A percentile compares a stretch with the other conserved stretches of the same genome.
Conservation (phyloP, 2,329 filamentous ascomycete genomes). For the Laburnicola sp. region DNA sequence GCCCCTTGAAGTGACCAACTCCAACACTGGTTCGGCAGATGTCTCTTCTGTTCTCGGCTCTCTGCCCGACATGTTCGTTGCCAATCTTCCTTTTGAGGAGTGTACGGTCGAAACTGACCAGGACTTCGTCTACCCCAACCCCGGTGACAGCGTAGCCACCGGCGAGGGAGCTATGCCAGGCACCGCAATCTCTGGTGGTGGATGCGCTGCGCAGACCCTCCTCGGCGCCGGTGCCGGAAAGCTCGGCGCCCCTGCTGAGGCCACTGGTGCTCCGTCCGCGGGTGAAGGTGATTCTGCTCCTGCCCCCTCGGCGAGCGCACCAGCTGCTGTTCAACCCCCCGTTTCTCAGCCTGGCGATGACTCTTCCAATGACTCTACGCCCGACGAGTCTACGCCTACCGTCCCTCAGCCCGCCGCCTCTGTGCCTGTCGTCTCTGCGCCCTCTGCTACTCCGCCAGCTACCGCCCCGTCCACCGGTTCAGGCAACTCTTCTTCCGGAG, state of each 20-base stretch:
- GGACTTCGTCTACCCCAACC: slow-evolving; percentile 69
- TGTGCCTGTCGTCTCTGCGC: slow-evolving; percentile 15
- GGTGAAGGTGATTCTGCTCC: slow-evolving; percentile 8
- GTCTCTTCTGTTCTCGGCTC: slow-evolving; percentile 49
- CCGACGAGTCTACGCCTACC: no score
- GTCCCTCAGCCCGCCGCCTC: slow-evolving; percentile 12
- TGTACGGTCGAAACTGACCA: slow-evolving; percentile 59
- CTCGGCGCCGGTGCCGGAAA: slow-evolving; percentile 37
- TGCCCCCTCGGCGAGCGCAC: slow-evolving; percentile 6
- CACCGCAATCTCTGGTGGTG: slow-evolving; percentile 35
- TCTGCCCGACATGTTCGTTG: slow-evolving; percentile 75
- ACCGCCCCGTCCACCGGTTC: slow-evolving; percentile 16
- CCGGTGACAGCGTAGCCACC: slow-evolving; percentile 58
- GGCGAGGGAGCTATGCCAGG: slow-evolving; percentile 35
- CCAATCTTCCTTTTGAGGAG: slow-evolving; percentile 63
- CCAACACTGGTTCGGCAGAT: slow-evolving; percentile 23
- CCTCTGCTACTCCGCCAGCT: slow-evolving; percentile 16
- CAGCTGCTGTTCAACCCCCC: slow-evolving; percentile 2
- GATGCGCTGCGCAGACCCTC: slow-evolving; percentile 30
- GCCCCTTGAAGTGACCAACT: slow-evolving; percentile 65
- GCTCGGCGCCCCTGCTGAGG: slow-evolving; percentile 28
- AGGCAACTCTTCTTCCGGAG: slow-evolving; percentile 13
- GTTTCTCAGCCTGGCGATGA: no score
- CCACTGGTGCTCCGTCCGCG: slow-evolving; percentile 10
- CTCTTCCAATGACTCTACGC: slow-evolving; percentile 40